Evolutionary conservation across 1,139 yeast species (phyloP), one percentile per base, ranked within the genome.

Genomic region (Pichia sp.): DNA sequence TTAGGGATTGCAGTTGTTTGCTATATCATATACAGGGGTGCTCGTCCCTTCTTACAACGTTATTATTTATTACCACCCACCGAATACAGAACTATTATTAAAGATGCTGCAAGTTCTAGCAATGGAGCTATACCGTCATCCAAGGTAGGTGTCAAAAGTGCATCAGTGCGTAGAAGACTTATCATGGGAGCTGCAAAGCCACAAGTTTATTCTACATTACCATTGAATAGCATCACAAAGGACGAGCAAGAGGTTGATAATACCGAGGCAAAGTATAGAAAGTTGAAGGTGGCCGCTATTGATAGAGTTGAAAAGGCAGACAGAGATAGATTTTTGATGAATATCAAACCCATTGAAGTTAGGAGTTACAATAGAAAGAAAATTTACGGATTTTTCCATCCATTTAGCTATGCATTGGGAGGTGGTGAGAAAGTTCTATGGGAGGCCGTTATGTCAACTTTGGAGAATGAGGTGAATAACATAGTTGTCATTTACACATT

Each of bases 351-450:
- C 16, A 53, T 72, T 33, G 62, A 52, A 23, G 56, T 60, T 6
- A 52, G 55, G 14, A 75, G 67, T 47, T 60, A 62, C 6, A 54
- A 49, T 27, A 59, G 81, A 29, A 63, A 55, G 34, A 46, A 65
- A 15, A 55, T 85, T 15, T 81, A 66, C 51, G 99, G 97, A 6
- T 88, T 84, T 54, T 87, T 91, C 65, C 99, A 93, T 59, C 98
- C 98, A 0, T 84, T 81, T 50, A 88, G 96, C 46, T 85, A 85
- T 56, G 93, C 95, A 32, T 96, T 95, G 27, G 98, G 98, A 15
- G 99, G 99, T 27, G 99, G 99, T 18, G 99, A 93, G 58, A 72
- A 94, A 35, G 98, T 93, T 0, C 66, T 93, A 31, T 93, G 98
- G 98, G 87, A 85, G 39, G 96, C 96, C 0, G 85, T 91, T 6